Base-by-base conservation (phyloP, 441 rosid species). In the Arabidopsis hybrid region DNA sequence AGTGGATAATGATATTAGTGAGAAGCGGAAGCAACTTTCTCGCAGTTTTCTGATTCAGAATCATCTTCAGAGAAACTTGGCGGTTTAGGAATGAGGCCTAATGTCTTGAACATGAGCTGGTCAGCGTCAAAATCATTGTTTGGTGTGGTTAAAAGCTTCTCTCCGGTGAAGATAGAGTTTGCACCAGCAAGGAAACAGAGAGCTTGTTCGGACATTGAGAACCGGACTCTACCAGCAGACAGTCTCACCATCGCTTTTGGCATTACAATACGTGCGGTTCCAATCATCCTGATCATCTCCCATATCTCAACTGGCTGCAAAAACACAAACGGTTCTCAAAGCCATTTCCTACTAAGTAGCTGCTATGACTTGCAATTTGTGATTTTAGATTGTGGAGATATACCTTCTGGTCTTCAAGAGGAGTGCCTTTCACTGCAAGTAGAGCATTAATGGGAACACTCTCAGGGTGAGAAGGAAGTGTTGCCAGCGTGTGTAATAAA, bases 121-220 rank as follows among this genome's bases (percentile, higher is more conserved):
- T 95, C 98, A 0, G 92, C 88, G 67, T 92, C 89, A 13, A 72
- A 91, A 69, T 95, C 96, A 69, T 95, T 95, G 89, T 95, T 95
- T 1, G 97, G 96, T 61, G 98, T 95, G 12, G 99, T 95, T 82
- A 95, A 63, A 46, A 95, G 93, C 90, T 95, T 95, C 75, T 95
- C 99, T 1, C 99, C 97, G 0, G 99, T 86, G 88, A 95, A 95
- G 53, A 95, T 92, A 6, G 99, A 95, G 74, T 95, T 95, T 32
- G 99, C 98, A 50, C 99, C 99, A 0, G 99, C 93, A 80, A 92
- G 91, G 76, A 95, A 95, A 84, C 99, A 95, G n/a, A 95, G 65
- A 2, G 98, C 89, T 78, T 95, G 99, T 82, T 95, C 99, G 0
- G 98, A 57, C 88, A 91, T 82, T 6, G 99, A 89, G 84, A 95